Evolutionary conservation across 139 green algal genomes (phyloP).

Genomic region (Gonium pectorale): DNA sequence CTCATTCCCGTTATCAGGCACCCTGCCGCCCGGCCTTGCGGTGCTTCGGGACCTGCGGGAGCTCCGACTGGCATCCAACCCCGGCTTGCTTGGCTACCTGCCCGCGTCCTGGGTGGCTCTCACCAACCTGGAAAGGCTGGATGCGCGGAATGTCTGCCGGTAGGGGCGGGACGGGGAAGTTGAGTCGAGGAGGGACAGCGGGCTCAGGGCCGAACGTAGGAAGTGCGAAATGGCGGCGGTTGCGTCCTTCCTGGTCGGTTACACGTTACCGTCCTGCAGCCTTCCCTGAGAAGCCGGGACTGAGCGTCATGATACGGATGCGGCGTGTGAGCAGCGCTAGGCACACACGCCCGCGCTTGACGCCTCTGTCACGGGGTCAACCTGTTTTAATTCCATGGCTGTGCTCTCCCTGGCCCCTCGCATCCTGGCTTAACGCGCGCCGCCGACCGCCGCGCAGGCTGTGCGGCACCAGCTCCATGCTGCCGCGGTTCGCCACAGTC

Average conservation of each 20-base stretch:
- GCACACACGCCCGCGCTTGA: background rate
- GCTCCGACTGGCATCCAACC: background rate
- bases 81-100: background rate
- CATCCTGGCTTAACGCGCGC: background rate
- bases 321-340: too few species aligned
- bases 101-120: background rate
- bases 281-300: too few species aligned
- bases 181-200: background rate
- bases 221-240: too few species aligned
- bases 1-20: too few species aligned
- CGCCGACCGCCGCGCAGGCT: background rate
- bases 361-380: background rate
- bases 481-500: background rate
- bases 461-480: slow-evolving; percentile 10
- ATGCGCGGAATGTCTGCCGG: slow-evolving; percentile 2
- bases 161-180: background rate
- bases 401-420: background rate
- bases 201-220: too few species aligned
- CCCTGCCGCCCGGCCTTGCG: background rate
- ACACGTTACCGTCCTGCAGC: background rate
- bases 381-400: too few species aligned
- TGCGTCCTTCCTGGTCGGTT: background rate
- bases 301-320: too few species aligned
- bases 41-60: background rate
- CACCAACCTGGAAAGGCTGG: background rate